Evolutionary conservation across 2,329 filamentous ascomycete genomes (phyloP).

Genomic region (Chaetomiaceae sp.): DNA sequence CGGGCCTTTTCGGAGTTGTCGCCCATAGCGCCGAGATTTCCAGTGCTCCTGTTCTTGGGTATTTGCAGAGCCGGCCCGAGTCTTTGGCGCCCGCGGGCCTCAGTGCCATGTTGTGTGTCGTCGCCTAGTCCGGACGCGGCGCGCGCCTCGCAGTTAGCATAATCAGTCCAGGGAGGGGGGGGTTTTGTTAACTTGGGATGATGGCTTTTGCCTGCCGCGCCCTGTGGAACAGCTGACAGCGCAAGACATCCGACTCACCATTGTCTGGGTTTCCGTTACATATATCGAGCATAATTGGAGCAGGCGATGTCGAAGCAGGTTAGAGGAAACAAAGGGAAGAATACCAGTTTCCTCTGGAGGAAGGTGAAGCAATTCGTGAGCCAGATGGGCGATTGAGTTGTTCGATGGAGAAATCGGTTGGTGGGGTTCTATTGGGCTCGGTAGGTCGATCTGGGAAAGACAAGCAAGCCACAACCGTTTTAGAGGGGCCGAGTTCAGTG

Average conservation of each 20-base stretch:
- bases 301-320: conserved; percentile 12
- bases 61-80: conserved; percentile 47
- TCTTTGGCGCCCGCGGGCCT: conserved; percentile 43
- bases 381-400: conserved; percentile 10
- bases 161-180: too few species aligned
- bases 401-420: conserved; percentile 15
- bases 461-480: conserved; percentile 5
- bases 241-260: conserved; percentile 33
- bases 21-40: conserved; percentile 50
- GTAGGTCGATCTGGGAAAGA: background rate
- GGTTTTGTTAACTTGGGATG: too few species aligned
- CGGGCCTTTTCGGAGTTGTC: conserved; percentile 55
- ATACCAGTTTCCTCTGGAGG: background rate
- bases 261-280: conserved; percentile 40
- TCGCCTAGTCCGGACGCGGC: conserved; percentile 33
- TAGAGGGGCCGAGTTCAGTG: background rate
- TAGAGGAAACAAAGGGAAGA: conserved; percentile 7
- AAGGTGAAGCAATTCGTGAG: conserved; percentile 4
- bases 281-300: conserved; percentile 43
- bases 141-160: conserved; percentile 15
- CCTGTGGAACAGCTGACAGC: background rate
- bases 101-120: conserved; percentile 36
- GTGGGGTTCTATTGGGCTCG: conserved; percentile 12
- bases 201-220: background rate
- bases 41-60: conserved; percentile 63